phyloP scores from a whole-genome alignment of 495 filamentous ascomycete genomes.

The Amphirosellinia nigrospora region DNA sequence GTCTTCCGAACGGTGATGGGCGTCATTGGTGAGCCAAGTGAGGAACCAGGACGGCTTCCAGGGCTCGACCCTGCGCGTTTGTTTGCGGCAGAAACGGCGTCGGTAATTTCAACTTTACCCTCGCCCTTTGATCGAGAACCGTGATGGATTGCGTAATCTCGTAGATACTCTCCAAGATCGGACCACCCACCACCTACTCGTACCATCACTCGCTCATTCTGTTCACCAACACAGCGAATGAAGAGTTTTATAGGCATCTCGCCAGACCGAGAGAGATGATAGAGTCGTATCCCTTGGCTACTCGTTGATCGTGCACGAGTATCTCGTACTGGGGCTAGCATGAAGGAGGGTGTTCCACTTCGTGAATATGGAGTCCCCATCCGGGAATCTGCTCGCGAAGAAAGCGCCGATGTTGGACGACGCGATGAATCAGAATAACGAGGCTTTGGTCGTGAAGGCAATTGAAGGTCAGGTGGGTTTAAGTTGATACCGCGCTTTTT shows the following conservation, averaged over 20 bases:
- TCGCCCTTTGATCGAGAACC: slow-evolving; percentile 61
- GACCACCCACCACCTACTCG: slow-evolving; percentile 97
- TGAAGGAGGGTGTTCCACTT: slow-evolving; percentile 71
- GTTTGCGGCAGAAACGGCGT: slow-evolving; percentile 46
- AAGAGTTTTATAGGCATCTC: slow-evolving; percentile 90
- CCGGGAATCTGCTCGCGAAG: slow-evolving; percentile 42
- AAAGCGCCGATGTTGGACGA: slow-evolving; percentile 51
- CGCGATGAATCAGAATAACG: slow-evolving; percentile 43
- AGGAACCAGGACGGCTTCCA: slow-evolving; percentile 46
- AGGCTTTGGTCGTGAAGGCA: slow-evolving; percentile 46
- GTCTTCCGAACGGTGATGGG: slow-evolving; percentile 57
- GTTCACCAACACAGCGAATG: slow-evolving; percentile 87
- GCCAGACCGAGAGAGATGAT: slow-evolving; percentile 86
- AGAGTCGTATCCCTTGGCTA: slow-evolving; percentile 80
- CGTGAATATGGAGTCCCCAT: slow-evolving; percentile 42
- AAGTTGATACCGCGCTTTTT: slow-evolving; percentile 58
- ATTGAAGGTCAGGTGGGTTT: slow-evolving; percentile 55
- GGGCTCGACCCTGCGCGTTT: slow-evolving; percentile 47
- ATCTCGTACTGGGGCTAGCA: slow-evolving; percentile 63
- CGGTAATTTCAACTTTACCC: slow-evolving; percentile 65
- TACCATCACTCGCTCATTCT: slow-evolving; percentile 94
- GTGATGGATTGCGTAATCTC: slow-evolving; percentile 90
- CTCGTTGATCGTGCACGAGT: slow-evolving; percentile 50
- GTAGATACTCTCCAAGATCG: slow-evolving; percentile 92
- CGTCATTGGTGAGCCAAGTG: slow-evolving; percentile 46